Conservation (phyloP, 139 green algal genomes). For the Chlorella sp. region DNA sequence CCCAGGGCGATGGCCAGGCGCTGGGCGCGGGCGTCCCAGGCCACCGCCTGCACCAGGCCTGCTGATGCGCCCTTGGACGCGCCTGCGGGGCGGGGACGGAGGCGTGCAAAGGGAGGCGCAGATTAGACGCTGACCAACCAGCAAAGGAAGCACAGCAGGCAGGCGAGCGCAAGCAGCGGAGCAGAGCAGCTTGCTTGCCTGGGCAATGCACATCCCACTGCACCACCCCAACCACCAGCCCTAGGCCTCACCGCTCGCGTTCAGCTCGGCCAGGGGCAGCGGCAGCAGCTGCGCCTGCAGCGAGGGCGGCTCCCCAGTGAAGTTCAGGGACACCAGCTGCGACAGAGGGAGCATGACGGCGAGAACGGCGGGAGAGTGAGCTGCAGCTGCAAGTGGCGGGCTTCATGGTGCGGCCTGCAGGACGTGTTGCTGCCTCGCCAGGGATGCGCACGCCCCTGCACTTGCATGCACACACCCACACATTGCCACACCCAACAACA, state of each 20-base stretch:
- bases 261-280: constrained; percentile 34
- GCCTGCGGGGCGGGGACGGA: too few species aligned
- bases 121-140: background rate
- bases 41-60: constrained; percentile 3
- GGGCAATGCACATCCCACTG: background rate
- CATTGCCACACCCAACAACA: background rate
- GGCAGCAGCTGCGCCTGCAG: constrained; percentile 45
- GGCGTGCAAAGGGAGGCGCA: background rate
- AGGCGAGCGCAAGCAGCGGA: too few species aligned
- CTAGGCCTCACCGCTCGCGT: background rate
- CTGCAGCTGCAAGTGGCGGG: too few species aligned
- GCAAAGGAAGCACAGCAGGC: too few species aligned
- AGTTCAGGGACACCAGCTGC: constrained; percentile 37
- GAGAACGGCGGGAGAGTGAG: background rate
- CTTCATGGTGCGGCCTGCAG: too few species aligned
- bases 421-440: too few species aligned
- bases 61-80: background rate
- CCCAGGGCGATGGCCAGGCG: constrained; percentile 37
- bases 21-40: constrained; percentile 35
- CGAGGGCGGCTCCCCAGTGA: constrained; percentile 30
- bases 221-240: background rate
- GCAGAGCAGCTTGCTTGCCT: background rate
- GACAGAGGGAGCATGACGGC: background rate
- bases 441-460: too few species aligned
- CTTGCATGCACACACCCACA: too few species aligned